Conservation (phyloP, 371 early-diverging fungal genomes). For the Circinella umbellata region DNA sequence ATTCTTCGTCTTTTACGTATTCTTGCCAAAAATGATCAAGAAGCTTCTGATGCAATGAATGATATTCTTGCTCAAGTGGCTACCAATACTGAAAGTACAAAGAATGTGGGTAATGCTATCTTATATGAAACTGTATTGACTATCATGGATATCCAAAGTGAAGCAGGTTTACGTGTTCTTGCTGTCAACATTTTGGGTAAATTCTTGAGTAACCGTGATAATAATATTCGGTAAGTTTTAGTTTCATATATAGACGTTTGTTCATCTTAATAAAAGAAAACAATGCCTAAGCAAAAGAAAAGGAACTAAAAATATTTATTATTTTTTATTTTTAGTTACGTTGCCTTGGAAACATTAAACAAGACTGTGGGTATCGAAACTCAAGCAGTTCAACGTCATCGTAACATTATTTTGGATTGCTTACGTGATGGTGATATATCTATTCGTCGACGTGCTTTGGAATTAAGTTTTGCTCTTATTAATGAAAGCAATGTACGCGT, state of each 20-base stretch:
- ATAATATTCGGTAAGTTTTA: conserved; percentile 85
- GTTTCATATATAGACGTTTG: background rate
- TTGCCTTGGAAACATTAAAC: conserved; percentile 92
- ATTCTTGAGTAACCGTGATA: conserved; percentile 93
- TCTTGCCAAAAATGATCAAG: conserved; percentile 83
- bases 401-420: conserved; percentile 95
- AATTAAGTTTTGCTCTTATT: conserved; percentile 94
- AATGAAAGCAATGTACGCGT: conserved; percentile 92
- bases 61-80: conserved; percentile 97
- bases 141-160: conserved; percentile 94
- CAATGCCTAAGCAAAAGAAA: background rate
- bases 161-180: conserved; percentile 88
- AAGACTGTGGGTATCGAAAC: conserved; percentile 88
- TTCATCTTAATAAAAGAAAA: too few species aligned
- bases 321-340: conserved; percentile 67
- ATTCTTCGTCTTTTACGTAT: conserved; percentile 90
- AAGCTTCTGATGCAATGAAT: conserved; percentile 94
- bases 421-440: conserved; percentile 95
- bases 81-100: conserved; percentile 91
- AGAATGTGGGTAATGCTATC: conserved; percentile 97
- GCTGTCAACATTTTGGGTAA: conserved; percentile 97
- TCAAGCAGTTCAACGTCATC: conserved; percentile 96
- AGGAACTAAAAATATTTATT: too few species aligned
- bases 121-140: conserved; percentile 96
- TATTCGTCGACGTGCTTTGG: conserved; percentile 95